phyloP scores from a whole-genome alignment of 2,329 filamentous ascomycete species.

The Nigrograna mackinnonii region DNA sequence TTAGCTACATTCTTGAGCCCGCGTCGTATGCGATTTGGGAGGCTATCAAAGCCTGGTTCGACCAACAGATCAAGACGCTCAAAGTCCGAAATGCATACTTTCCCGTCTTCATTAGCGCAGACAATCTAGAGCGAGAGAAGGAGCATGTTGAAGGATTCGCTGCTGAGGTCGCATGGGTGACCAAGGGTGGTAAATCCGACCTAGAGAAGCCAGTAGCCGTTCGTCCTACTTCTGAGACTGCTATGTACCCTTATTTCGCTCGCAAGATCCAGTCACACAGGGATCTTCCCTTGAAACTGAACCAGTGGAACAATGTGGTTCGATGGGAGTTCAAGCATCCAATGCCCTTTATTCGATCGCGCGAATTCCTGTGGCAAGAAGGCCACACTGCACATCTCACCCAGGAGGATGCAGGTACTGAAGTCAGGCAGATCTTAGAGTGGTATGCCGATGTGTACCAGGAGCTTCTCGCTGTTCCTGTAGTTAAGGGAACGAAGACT shows the following conservation, averaged over 20 bases:
- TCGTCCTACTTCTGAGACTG: constrained; percentile 71
- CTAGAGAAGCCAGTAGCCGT: constrained; percentile 80
- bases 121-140: constrained; percentile 85
- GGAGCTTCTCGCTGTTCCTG: constrained; percentile 89
- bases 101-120: constrained; percentile 82
- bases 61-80: constrained; percentile 79
- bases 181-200: constrained; percentile 87
- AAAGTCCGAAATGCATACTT: constrained; percentile 96
- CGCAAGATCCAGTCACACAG: constrained; percentile 98
- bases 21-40: constrained; percentile 71
- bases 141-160: constrained; percentile 98
- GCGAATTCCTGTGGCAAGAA: constrained; percentile 99
- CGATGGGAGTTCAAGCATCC: constrained; percentile 95
- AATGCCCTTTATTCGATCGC: constrained; percentile 73
- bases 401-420: constrained; percentile 76
- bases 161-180: constrained; percentile 88
- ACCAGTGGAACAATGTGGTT: constrained; percentile 97
- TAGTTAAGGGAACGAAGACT: constrained; percentile 92
- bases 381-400: constrained; percentile 92
- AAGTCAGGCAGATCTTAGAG: constrained; percentile 92
- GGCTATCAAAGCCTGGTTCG: constrained; percentile 62
- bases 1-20: constrained; percentile 73
- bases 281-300: constrained; percentile 89
- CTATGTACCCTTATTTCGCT: constrained; percentile 95
- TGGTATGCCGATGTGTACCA: constrained; percentile 92